These are phyloP conservation scores for Trichodelitschia bisporula DNA, from an alignment of 495 filamentous ascomycete genomes.

Conservation along the genomic window DNA sequence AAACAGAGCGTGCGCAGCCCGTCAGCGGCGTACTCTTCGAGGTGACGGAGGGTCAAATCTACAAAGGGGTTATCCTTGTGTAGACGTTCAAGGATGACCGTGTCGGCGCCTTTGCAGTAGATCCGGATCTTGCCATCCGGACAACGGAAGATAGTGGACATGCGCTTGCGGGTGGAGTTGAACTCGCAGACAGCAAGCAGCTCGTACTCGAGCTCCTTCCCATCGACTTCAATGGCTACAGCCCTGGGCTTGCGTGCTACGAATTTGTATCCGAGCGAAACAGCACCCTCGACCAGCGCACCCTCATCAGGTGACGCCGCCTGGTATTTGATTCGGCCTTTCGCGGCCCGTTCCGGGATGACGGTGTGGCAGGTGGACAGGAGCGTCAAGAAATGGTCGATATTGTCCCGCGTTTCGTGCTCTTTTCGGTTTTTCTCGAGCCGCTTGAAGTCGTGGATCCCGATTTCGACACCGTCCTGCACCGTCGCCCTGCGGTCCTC, in stretches of 20 bases:
- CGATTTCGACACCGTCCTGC: slow-evolving; percentile 50
- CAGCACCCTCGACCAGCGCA: slow-evolving; percentile 81
- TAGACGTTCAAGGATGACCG: slow-evolving; percentile 81
- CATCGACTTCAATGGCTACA: slow-evolving; percentile 54
- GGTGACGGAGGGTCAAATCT: slow-evolving; percentile 67
- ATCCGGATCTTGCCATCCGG: slow-evolving; percentile 85
- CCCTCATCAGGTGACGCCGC: slow-evolving; percentile 95
- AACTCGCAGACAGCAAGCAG: slow-evolving; percentile 93
- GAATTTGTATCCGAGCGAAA: slow-evolving; percentile 66
- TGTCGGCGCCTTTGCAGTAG: slow-evolving; percentile 95
- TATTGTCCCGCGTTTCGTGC: slow-evolving; percentile 40
- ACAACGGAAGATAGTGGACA: slow-evolving; percentile 92
- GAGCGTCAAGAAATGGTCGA: slow-evolving; percentile 75
- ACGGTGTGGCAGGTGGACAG: slow-evolving; percentile 91
- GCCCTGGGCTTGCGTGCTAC: slow-evolving; percentile 68
- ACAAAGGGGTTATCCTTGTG: slow-evolving; percentile 56
- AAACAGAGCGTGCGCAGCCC: slow-evolving; percentile 88
- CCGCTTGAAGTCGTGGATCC: slow-evolving; percentile 70
- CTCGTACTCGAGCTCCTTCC: slow-evolving; percentile 59
- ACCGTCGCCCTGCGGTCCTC: slow-evolving; percentile 68
- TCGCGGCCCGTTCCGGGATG: slow-evolving; percentile 66
- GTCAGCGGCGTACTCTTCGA: slow-evolving; percentile 95
- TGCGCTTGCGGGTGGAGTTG: slow-evolving; percentile 91
- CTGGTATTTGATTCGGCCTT: slow-evolving; percentile 81
- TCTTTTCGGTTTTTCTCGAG: slow-evolving; percentile 47